Evolutionary conservation across 257 asterid genomes (phyloP).

Genomic region (Nyctanthes arbortristis): DNA sequence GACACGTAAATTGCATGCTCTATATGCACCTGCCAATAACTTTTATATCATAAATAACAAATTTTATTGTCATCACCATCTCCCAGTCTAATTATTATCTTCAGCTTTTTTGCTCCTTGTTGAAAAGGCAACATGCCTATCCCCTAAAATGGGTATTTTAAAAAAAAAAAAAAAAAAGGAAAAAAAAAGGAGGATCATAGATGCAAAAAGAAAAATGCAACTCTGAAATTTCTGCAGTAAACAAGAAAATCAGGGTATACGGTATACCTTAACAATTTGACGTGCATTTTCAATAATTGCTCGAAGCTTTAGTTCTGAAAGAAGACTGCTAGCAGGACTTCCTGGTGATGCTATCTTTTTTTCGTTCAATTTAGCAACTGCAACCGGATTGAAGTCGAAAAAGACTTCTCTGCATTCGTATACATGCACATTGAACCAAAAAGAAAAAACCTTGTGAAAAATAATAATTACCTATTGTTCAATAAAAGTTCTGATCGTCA

Average conservation of each 20-base stretch:
- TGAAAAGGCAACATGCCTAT: slow-evolving; percentile 12
- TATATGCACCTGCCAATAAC: not conserved
- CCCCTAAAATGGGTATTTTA: not conserved
- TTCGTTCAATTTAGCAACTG: slow-evolving; percentile 86
- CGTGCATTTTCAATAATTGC: slow-evolving; percentile 92
- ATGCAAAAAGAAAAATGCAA: not conserved
- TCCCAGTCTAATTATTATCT: not conserved
- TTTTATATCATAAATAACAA: not conserved
- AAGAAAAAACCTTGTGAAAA: slow-evolving; percentile 18
- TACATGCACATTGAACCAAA: slow-evolving; percentile 31
- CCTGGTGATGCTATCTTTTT: slow-evolving; percentile 75
- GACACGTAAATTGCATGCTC: not conserved
- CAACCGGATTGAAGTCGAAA: slow-evolving; percentile 76
- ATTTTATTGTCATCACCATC: not conserved
- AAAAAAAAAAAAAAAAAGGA: not conserved
- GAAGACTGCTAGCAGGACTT: slow-evolving; percentile 76
- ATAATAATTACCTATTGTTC: slow-evolving; percentile 3
- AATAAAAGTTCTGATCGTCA: slow-evolving; percentile 18
- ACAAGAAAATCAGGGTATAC: slow-evolving; percentile 35
- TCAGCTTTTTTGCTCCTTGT: not conserved
- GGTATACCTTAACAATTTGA: slow-evolving; percentile 72
- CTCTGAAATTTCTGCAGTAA: not conserved
- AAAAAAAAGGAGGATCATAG: not conserved
- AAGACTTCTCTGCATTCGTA: slow-evolving; percentile 79
- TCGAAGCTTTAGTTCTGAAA: slow-evolving; percentile 85